A percentile compares a stretch with the other conserved stretches of the same genome.
These are phyloP conservation scores for Chlorella sorokiniana DNA, from an alignment of 139 green algal genomes.

Conservation along the genomic window DNA sequence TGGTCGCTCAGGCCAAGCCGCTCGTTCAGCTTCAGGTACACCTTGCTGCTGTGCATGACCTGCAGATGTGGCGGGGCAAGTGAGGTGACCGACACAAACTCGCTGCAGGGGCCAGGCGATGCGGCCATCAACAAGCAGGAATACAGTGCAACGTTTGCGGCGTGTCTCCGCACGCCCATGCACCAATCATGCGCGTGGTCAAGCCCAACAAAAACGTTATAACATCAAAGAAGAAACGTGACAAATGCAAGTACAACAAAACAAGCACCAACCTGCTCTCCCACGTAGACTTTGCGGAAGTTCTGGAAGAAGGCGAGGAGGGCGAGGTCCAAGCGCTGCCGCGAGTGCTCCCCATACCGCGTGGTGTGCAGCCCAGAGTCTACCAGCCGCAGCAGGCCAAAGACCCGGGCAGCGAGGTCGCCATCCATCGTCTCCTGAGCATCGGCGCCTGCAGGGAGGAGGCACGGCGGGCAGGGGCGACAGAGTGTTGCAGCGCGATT, in stretches of 20 bases:
- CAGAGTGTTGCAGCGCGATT: too few relatives aligned
- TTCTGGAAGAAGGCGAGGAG: constrained; percentile 94
- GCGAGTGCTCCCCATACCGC: constrained; percentile 31
- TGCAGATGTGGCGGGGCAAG: too few relatives aligned
- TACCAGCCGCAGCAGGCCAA: constrained; percentile 78
- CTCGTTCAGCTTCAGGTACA: constrained; percentile 87
- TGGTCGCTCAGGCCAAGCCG: constrained; percentile 87
- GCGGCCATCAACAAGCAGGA: too few relatives aligned
- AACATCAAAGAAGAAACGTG: too few relatives aligned
- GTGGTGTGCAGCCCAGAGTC: constrained; percentile 73
- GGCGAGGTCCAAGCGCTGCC: constrained; percentile 92
- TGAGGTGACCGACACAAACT: too few relatives aligned
- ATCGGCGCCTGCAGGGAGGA: constrained; percentile 35
- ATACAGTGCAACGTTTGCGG: too few relatives aligned
- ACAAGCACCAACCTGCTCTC: constrained; percentile 74
- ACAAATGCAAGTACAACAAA: too few relatives aligned
- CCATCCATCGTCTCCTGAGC: constrained; percentile 91
- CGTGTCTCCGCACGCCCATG: too few relatives aligned
- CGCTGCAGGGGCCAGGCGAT: too few relatives aligned
- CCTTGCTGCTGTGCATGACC: constrained; percentile 95
- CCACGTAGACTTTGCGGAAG: constrained; percentile 97
- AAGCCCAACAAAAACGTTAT: background rate
- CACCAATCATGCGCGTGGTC: too few relatives aligned
- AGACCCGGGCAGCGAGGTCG: constrained; percentile 86
- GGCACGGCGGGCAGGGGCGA: background rate